Evolutionary conservation across 352 stramenopile genomes (phyloP).

Genomic region (Phytopythium boreale): DNA sequence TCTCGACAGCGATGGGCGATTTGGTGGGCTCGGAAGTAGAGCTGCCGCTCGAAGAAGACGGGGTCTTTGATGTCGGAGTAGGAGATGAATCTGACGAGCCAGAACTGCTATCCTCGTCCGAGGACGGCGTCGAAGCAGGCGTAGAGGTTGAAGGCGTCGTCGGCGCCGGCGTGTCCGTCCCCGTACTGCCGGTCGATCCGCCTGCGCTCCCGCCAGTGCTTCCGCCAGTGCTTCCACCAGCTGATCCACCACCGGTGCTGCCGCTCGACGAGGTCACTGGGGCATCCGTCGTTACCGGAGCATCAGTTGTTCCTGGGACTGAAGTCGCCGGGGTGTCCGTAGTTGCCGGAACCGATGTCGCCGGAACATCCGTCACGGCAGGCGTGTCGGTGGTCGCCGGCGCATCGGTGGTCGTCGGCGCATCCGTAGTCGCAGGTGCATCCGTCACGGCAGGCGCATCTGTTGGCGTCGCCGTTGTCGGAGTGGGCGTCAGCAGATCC

Average conservation of each 20-base stretch:
- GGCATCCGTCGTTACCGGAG: constrained; percentile 3
- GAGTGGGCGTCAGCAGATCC: constrained; percentile 21
- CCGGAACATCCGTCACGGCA: constrained; percentile 8
- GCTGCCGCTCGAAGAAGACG: background rate
- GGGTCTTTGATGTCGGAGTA: constrained; percentile 14
- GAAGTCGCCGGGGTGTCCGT: constrained; percentile 2
- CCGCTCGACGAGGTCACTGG: constrained; percentile 9
- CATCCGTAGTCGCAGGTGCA: constrained; percentile 1
- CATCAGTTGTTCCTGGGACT: constrained; percentile 10
- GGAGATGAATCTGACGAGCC: constrained; percentile 14
- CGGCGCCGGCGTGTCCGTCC: constrained; percentile 14
- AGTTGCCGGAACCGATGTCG: background rate
- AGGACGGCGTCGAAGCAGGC: background rate
- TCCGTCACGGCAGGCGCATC: background rate
- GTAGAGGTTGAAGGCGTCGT: constrained; percentile 5
- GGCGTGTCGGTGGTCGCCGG: constrained; percentile 7
- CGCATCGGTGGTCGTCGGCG: constrained; percentile 3
- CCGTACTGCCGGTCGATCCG: background rate
- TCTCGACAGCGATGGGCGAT: constrained; percentile 41
- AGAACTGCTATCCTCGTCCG: background rate
- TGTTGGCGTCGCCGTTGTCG: constrained; percentile 10
- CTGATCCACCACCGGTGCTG: background rate
- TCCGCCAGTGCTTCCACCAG: background rate
- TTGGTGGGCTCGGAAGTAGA: constrained; percentile 20
- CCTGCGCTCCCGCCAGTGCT: background rate